Conservation (phyloP, 495 filamentous ascomycete species). For the Daldinia bambusicola region DNA sequence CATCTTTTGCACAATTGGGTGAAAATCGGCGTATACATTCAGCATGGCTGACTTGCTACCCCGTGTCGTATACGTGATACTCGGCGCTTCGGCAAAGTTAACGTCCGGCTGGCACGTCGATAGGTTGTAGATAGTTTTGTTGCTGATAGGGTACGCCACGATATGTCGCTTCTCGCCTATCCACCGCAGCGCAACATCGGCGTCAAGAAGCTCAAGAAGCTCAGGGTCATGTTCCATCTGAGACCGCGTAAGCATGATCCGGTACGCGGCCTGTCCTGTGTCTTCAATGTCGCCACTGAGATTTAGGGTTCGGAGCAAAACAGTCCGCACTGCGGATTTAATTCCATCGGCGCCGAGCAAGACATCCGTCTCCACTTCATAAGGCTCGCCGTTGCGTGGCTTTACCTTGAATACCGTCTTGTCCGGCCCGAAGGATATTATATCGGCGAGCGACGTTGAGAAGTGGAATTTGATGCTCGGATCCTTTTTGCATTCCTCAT, state of each 20-base stretch:
- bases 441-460: conserved; percentile 61
- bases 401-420: conserved; percentile 65
- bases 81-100: conserved; percentile 76
- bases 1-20: conserved; percentile 75
- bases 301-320: conserved; percentile 68
- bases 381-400: conserved; percentile 66
- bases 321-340: conserved; percentile 70
- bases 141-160: conserved; percentile 82
- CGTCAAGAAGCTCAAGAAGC: conserved; percentile 72
- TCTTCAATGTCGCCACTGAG: conserved; percentile 70
- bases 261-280: conserved; percentile 83
- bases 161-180: conserved; percentile 82
- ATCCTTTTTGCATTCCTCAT: conserved; percentile 72
- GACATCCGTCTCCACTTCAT: conserved; percentile 70
- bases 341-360: conserved; percentile 79
- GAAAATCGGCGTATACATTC: conserved; percentile 74
- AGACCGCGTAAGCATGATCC: conserved; percentile 78
- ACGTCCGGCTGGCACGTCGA: conserved; percentile 78
- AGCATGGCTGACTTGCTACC: conserved; percentile 76
- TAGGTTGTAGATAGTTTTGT: conserved; percentile 82
- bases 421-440: conserved; percentile 64
- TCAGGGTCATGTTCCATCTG: conserved; percentile 74
- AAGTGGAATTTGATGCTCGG: conserved; percentile 76
- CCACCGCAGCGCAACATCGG: conserved; percentile 77
- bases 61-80: conserved; percentile 79